These are phyloP conservation scores for Leccinum boreale DNA, from an alignment of 768 basidiomycete genomes.

Conservation along the genomic window DNA sequence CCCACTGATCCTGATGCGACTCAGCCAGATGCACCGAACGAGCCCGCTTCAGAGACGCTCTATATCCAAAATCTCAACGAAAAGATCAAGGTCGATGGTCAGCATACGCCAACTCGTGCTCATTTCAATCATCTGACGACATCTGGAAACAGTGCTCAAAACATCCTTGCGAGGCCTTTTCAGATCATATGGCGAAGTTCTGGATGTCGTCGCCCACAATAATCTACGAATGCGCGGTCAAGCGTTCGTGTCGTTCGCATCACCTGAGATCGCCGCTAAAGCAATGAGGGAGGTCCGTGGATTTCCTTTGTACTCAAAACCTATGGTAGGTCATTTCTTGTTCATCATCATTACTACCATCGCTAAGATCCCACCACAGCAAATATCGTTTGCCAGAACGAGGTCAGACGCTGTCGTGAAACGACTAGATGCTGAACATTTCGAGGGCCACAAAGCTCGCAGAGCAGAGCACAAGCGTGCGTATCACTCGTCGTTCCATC, in stretches of 20 bases:
- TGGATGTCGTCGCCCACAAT: constrained; percentile 92
- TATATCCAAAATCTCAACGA: constrained; percentile 98
- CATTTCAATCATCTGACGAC: constrained; percentile 7
- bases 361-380: constrained; percentile 44
- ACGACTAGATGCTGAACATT: constrained; percentile 58
- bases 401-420: constrained; percentile 90
- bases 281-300: constrained; percentile 91
- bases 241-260: constrained; percentile 92
- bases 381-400: constrained; percentile 91
- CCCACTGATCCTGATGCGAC: constrained; percentile 16
- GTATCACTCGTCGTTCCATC: constrained; percentile 17
- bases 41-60: constrained; percentile 74
- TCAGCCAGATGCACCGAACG: constrained; percentile 33
- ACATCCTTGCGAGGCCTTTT: constrained; percentile 84
- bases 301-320: constrained; percentile 94
- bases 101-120: constrained; percentile 7
- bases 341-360: neutral
- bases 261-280: constrained; percentile 76
- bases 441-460: constrained; percentile 71
- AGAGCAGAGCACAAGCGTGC: constrained; percentile 84
- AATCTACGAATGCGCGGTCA: constrained; percentile 98
- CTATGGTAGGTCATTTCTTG: constrained; percentile 66
- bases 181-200: constrained; percentile 87
- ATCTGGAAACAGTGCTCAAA: constrained; percentile 67
- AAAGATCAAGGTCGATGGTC: constrained; percentile 81